Conservation (phyloP, 2,329 filamentous ascomycete genomes). For the Alternaria conjuncta region DNA sequence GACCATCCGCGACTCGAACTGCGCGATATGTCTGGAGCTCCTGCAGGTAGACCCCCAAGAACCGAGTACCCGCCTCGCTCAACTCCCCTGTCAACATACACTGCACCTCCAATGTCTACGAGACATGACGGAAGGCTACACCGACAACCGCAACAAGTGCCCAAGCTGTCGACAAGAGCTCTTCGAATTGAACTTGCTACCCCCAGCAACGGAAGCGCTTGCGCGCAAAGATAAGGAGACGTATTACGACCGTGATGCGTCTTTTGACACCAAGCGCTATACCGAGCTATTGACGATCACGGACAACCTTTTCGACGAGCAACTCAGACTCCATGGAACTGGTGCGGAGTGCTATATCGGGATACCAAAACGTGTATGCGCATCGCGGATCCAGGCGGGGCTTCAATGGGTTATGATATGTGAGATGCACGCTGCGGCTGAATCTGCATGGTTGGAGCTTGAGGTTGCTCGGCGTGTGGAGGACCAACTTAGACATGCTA, state of each 20-base stretch:
- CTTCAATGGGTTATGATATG: background rate
- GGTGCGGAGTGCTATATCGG: background rate
- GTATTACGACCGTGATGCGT: background rate
- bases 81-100: background rate
- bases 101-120: background rate
- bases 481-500: background rate
- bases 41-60: background rate
- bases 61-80: background rate
- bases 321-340: background rate
- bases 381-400: background rate
- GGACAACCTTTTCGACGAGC: background rate
- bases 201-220: background rate
- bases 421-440: background rate
- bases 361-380: background rate
- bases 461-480: background rate
- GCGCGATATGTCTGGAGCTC: background rate
- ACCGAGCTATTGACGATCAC: background rate
- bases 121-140: background rate
- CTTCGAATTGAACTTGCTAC: background rate
- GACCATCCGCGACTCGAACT: rapidly evolving
- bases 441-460: background rate
- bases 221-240: background rate
- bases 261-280: background rate
- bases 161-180: background rate
- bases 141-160: background rate